phyloP scores from a whole-genome alignment of 2,329 filamentous ascomycete genomes.

The Endoconidiophora polonica region DNA sequence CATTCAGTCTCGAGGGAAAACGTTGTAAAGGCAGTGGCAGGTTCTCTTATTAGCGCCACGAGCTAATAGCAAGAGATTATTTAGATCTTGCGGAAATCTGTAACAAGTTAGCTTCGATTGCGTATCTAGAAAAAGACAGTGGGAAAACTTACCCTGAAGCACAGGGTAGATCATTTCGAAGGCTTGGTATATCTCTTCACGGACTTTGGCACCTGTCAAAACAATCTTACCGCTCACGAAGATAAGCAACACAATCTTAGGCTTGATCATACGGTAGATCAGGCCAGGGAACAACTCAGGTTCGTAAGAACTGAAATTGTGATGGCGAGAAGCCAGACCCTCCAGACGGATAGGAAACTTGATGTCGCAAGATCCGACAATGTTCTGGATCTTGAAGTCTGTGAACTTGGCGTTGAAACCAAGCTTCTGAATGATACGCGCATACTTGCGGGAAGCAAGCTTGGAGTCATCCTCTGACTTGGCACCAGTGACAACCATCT shows the following conservation, averaged over 20 bases:
- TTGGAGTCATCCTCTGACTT: conserved; percentile 98
- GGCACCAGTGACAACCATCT: conserved; percentile 98
- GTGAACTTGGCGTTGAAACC: conserved; percentile 99
- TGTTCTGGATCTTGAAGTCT: conserved; percentile 99
- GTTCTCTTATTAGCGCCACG: neutral
- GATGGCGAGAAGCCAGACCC: conserved; percentile 87
- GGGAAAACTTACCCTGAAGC: conserved; percentile 50
- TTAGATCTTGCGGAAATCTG: conserved; percentile 44
- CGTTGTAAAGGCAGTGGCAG: neutral
- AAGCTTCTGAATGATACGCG: conserved; percentile 98
- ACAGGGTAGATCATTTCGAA: conserved; percentile 97
- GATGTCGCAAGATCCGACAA: conserved; percentile 96
- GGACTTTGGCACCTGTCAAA: conserved; percentile 89
- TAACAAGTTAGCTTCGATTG: conserved; percentile 6
- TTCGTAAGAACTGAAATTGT: conserved; percentile 99
- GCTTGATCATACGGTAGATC: conserved; percentile 99
- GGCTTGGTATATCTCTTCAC: conserved; percentile 93
- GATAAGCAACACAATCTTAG: conserved; percentile 81
- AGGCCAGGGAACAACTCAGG: conserved; percentile 97
- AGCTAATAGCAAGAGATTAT: conserved; percentile 9
- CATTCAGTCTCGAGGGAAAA: neutral
- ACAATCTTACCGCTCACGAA: conserved; percentile 97
- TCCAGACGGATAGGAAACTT: conserved; percentile 98
- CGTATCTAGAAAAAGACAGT: neutral
- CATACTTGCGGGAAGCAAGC: conserved; percentile 91